Evolutionary conservation across 2,329 filamentous ascomycete species (phyloP).

Genomic region (Ampelomyces quisqualis): DNA sequence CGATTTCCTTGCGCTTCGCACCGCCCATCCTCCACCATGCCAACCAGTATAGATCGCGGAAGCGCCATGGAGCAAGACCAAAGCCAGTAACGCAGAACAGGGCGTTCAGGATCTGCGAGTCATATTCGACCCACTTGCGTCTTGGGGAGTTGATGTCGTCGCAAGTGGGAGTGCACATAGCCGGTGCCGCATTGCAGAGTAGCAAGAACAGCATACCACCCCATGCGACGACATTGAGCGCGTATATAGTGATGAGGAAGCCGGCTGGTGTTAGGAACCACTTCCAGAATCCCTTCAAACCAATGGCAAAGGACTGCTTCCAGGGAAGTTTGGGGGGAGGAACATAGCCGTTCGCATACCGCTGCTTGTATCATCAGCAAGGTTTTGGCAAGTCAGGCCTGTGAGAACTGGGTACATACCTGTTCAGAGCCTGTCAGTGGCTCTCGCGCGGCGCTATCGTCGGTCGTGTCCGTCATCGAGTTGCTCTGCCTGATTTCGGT

Average conservation of each 20-base stretch:
- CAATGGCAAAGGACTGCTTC: conserved; percentile 60
- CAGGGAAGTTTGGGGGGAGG: conserved; percentile 53
- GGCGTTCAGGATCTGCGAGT: conserved; percentile 78
- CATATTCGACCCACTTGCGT: conserved; percentile 81
- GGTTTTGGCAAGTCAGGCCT: background rate
- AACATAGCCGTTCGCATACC: conserved; percentile 46
- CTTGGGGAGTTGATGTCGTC: conserved; percentile 73
- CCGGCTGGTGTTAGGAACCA: conserved; percentile 75
- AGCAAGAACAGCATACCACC: conserved; percentile 88
- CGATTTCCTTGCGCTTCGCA: conserved; percentile 50
- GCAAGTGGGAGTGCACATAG: conserved; percentile 72
- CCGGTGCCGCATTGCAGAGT: conserved; percentile 70
- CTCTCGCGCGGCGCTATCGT: conserved; percentile 12
- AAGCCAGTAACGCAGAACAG: conserved; percentile 88
- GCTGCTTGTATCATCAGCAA: conserved; percentile 5
- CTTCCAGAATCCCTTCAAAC: conserved; percentile 64
- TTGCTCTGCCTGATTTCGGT: conserved; percentile 20
- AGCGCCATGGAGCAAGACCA: conserved; percentile 80
- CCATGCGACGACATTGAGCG: conserved; percentile 82
- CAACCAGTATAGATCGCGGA: conserved; percentile 75
- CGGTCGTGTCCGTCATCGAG: conserved; percentile 19
- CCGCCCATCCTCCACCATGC: conserved; percentile 60
- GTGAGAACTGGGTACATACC: conserved; percentile 12
- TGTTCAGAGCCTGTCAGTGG: conserved; percentile 16
- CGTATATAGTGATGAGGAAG: conserved; percentile 75